phyloP scores from a whole-genome alignment of 345 rosid species.

The Syzygium aqueum region DNA sequence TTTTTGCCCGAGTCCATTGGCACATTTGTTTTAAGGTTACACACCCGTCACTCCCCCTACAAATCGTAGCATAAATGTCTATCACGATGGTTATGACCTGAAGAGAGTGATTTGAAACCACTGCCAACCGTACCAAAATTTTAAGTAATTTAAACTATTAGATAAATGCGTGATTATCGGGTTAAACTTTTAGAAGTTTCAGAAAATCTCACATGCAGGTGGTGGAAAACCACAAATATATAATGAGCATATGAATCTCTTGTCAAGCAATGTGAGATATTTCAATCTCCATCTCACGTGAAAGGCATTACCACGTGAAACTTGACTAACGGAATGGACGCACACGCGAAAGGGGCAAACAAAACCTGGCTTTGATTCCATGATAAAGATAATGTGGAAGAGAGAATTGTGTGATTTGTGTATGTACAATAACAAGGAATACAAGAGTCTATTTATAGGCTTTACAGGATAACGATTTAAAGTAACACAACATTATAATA shows the following conservation, averaged over 20 bases:
- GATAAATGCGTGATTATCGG: background rate
- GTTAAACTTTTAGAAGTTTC: no score
- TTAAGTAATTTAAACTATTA: rapidly evolving
- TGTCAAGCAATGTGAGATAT: background rate
- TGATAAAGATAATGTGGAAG: background rate
- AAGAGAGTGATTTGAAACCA: background rate
- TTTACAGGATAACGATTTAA: background rate
- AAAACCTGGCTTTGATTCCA: background rate
- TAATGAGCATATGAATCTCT: no score
- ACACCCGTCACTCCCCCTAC: background rate
- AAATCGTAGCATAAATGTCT: background rate
- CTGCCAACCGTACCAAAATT: rapidly evolving
- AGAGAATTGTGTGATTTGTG: background rate
- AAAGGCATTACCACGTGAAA: no score
- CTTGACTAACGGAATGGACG: rapidly evolving
- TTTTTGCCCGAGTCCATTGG: background rate
- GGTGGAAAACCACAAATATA: rapidly evolving
- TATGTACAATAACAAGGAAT: background rate
- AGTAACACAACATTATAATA: background rate
- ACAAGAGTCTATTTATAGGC: no score
- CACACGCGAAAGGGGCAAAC: rapidly evolving
- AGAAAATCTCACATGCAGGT: no score
- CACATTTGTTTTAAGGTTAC: background rate
- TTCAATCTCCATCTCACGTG: no score
- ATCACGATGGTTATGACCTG: background rate